These are phyloP conservation scores for Pythium phragmitis DNA, from an alignment of 352 stramenopile genomes.

Conservation along the genomic window DNA sequence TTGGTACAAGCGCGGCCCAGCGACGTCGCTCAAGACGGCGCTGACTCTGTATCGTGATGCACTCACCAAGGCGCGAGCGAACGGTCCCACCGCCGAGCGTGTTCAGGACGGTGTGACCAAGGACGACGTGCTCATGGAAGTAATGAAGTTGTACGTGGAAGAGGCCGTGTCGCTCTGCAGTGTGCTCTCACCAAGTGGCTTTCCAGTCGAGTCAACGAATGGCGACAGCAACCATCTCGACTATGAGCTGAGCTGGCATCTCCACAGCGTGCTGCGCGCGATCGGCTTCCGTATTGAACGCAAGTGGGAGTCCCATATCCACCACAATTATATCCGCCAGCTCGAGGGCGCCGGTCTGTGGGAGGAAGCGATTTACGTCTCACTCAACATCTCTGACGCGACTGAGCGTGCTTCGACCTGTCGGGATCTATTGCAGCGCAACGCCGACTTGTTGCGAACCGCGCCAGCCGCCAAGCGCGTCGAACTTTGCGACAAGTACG, in stretches of 20 bases:
- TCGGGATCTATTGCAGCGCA: conserved; percentile 61
- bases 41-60: conserved; percentile 30
- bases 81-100: conserved; percentile 5
- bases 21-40: conserved; percentile 28
- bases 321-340: conserved; percentile 82
- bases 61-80: conserved; percentile 25
- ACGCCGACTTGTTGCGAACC: conserved; percentile 46
- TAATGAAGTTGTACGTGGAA: conserved; percentile 38
- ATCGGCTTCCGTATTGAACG: conserved; percentile 74
- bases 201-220: conserved; percentile 2
- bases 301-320: conserved; percentile 76
- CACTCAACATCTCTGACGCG: conserved; percentile 66
- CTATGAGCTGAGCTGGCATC: conserved; percentile 79
- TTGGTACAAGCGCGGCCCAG: conserved; percentile 38
- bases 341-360: conserved; percentile 63
- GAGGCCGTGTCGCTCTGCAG: conserved; percentile 29
- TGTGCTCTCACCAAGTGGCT: conserved; percentile 30
- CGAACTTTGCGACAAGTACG: conserved; percentile 48
- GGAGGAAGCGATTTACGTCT: conserved; percentile 76
- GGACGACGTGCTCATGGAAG: conserved; percentile 33
- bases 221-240: conserved; percentile 42
- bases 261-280: conserved; percentile 68
- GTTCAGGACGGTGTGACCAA: conserved; percentile 7
- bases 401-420: conserved; percentile 57
- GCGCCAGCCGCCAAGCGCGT: conserved; percentile 35